Conservation (phyloP, 495 filamentous ascomycete species). For the Penicillium paradoxum region DNA sequence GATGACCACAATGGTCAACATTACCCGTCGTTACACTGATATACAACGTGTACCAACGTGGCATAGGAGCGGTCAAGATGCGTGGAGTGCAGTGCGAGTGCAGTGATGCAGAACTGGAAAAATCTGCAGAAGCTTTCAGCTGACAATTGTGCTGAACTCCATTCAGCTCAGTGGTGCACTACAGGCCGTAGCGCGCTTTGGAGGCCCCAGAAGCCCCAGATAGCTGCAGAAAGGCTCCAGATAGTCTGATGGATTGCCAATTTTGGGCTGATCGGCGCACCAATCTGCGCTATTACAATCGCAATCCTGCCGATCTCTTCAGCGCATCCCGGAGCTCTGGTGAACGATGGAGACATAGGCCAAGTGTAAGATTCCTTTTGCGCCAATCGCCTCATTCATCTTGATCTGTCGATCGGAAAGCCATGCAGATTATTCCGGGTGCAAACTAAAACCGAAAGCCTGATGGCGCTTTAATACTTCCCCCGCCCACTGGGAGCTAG, state of each 20-base stretch:
- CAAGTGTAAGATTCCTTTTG: constrained; percentile 9
- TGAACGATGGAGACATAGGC: constrained; percentile 22
- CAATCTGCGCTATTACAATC: constrained; percentile 33
- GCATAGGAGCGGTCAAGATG: constrained; percentile 14
- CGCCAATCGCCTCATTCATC: constrained; percentile 6
- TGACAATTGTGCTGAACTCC: constrained; percentile 24
- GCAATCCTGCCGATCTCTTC: constrained; percentile 26
- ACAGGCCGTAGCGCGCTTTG: constrained; percentile 17
- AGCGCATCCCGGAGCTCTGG: constrained; percentile 19
- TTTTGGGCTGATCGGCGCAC: constrained; percentile 19
- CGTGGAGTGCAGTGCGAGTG: no score
- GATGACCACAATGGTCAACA: neutral
- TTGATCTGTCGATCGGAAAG: constrained; percentile 24
- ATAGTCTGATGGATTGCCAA: constrained; percentile 14
- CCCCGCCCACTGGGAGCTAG: constrained; percentile 2
- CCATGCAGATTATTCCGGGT: constrained; percentile 6
- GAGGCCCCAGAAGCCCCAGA: constrained; percentile 13
- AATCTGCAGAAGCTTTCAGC: constrained; percentile 13
- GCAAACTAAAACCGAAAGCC: constrained; percentile 19
- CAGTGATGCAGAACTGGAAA: no score
- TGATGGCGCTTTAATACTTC: constrained; percentile 12
- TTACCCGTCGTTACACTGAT: neutral
- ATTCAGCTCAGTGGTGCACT: constrained; percentile 25
- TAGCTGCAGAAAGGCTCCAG: constrained; percentile 17
- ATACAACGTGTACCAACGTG: neutral